Conservation (phyloP, 805 yeast species). For the Ogataea pini region DNA sequence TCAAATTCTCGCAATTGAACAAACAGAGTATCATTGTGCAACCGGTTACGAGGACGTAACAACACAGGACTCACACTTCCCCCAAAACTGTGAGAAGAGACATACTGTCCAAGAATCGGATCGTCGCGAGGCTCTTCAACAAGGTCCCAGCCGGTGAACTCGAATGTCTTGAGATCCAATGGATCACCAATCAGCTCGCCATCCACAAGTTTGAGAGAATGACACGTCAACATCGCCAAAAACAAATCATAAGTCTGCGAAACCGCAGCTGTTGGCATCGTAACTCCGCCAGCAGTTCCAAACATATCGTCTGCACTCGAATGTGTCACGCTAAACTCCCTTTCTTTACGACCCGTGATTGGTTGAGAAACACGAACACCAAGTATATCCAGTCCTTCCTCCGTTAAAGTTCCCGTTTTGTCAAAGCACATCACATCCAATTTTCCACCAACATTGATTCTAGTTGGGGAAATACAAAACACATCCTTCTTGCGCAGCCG, state of each 20-base stretch:
- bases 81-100: constrained; percentile 37
- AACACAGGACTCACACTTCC: constrained; percentile 47
- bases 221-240: constrained; percentile 72
- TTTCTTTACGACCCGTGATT: constrained; percentile 30
- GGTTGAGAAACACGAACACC: constrained; percentile 45
- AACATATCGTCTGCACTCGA: constrained; percentile 19
- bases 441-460: constrained; percentile 96
- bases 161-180: constrained; percentile 88
- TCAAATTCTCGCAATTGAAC: constrained; percentile 62
- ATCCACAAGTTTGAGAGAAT: constrained; percentile 79
- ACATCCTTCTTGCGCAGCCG: constrained; percentile 69
- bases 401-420: constrained; percentile 96
- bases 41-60: constrained; percentile 42
- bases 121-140: constrained; percentile 61
- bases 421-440: constrained; percentile 89
- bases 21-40: constrained; percentile 33
- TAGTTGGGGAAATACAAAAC: constrained; percentile 90
- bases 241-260: constrained; percentile 35
- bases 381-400: constrained; percentile 90
- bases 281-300: not conserved
- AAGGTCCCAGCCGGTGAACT: constrained; percentile 77
- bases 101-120: constrained; percentile 20
- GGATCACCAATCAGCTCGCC: constrained; percentile 91
- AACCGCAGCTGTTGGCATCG: constrained; percentile 5
- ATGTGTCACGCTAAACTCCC: constrained; percentile 27